Percentiles rank a stretch among this genome's conserved stretches.
phyloP scores from a whole-genome alignment of 345 rosid genomes.

The Corchorus capsularis region DNA sequence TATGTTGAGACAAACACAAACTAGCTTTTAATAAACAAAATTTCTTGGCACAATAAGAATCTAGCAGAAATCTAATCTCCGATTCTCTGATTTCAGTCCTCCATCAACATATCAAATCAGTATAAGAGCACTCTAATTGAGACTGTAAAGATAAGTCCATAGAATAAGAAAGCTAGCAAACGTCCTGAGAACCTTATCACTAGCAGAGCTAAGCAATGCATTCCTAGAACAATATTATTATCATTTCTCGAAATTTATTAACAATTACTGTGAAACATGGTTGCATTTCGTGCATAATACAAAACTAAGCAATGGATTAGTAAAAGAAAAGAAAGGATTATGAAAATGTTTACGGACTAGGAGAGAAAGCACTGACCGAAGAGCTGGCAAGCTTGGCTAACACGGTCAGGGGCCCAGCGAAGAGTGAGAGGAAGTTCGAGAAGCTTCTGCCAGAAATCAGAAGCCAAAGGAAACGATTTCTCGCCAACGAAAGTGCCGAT shows the following conservation, averaged over 20 bases:
- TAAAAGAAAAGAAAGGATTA: not conserved
- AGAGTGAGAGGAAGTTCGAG: constrained; percentile 79
- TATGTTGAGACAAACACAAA: not conserved
- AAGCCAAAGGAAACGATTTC: constrained; percentile 78
- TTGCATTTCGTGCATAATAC: not conserved
- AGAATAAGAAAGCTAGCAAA: not conserved
- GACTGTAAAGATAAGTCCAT: not conserved
- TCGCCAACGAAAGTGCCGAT: constrained; percentile 87
- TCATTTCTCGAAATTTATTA: not conserved
- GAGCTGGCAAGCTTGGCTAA: constrained; percentile 68
- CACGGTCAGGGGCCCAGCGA: constrained; percentile 69
- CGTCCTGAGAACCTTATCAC: not conserved
- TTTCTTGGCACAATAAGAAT: not conserved
- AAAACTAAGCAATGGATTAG: not conserved
- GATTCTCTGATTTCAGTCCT: not conserved
- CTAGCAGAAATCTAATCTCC: not conserved
- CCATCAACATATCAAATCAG: not conserved
- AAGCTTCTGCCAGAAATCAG: constrained; percentile 96
- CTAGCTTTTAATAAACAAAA: not conserved
- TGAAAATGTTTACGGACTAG: not conserved
- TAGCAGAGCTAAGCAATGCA: constrained; percentile 4
- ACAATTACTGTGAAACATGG: not conserved
- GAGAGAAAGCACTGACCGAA: constrained; percentile 52
- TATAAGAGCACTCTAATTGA: not conserved
- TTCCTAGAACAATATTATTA: not conserved